Evolutionary conservation across 345 rosid species (phyloP).

Genomic region (Aurinia saxatilis): DNA sequence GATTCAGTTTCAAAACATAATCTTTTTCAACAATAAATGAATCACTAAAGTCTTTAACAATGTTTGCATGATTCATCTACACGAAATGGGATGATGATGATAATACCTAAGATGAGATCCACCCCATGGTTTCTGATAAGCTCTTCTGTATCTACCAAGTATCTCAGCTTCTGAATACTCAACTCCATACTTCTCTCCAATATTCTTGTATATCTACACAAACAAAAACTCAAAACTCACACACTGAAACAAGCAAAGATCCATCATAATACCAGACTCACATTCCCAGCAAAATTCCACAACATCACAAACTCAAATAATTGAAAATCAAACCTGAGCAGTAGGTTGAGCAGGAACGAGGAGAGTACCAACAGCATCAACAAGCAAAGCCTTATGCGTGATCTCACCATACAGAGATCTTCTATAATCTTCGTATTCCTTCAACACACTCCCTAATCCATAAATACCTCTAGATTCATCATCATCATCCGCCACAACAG

Average conservation of each 20-base stretch:
- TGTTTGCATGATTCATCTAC: background rate
- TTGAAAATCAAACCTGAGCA: conserved; percentile 48
- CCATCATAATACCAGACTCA: background rate
- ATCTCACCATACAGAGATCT: conserved; percentile 74
- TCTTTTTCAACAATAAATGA: no score
- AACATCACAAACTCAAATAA: no score
- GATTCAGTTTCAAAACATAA: no score
- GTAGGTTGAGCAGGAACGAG: conserved; percentile 94
- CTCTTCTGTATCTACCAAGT: conserved; percentile 69
- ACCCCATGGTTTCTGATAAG: conserved; percentile 96
- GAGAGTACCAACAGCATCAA: conserved; percentile 94
- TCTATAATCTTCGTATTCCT: conserved; percentile 80
- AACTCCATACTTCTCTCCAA: conserved; percentile 94
- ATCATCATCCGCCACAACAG: conserved; percentile 24
- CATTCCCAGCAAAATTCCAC: no score
- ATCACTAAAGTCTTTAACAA: no score
- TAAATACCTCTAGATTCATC: conserved; percentile 18
- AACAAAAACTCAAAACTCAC: background rate
- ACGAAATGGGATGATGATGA: background rate
- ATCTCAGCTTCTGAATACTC: conserved; percentile 83
- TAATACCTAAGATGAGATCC: conserved; percentile 85
- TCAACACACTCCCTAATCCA: conserved; percentile 47
- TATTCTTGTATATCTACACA: conserved; percentile 67
- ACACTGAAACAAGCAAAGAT: background rate
- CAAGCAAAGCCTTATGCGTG: conserved; percentile 82